Evolutionary conservation across 148 eudicot genomes (phyloP), one percentile per base, ranked within the genome.

Genomic region (Nyssa sinensis): DNA sequence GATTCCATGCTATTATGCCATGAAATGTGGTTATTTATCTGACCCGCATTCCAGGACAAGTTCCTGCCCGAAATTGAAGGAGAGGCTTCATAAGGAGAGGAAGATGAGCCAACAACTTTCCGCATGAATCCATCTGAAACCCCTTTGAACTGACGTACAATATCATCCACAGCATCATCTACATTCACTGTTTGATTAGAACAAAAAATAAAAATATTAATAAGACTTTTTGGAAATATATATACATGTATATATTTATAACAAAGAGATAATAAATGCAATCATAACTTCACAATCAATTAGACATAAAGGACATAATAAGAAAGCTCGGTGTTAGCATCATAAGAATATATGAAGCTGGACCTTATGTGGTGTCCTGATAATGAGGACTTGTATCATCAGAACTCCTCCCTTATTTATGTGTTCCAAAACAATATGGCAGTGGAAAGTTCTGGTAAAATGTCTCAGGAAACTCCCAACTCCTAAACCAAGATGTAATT

Each of bases 101-200:
- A 77, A 78, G 93, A 81, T 76, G 94, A 69, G 64, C 90, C 88
- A 63, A 75, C 88, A 61, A 86, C 96, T 80, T 90, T 90, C 77
- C n/a, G n/a, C n/a, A 84, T 80, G 25, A 94, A 84, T 69, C 96
- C 96, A 84, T 87, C 98, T 8, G 98, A 90, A 81, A 92, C 98
- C 79, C 99, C 99, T 83, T 88, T 95, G 80, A 93, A 86, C 80
- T 95, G 99, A 70, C 97, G 92, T 70, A 90, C 91, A 34, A 95
- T 89, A 81, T 95, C 99, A 84, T 95, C 99, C 84, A 95, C 85
- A 64, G 97, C 99, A 82, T 92, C 97, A 82, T 95, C 99, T 66
- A 95, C 97, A 73, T 89, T 92, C 58, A 95, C 99, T 92, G 90
- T 73, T 74, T 49, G 70, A 72, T 53, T 64, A 62, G 61, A 30